These are phyloP conservation scores for Coprinopsis strossmayeri DNA, from an alignment of 768 basidiomycete species.

Conservation along the genomic window DNA sequence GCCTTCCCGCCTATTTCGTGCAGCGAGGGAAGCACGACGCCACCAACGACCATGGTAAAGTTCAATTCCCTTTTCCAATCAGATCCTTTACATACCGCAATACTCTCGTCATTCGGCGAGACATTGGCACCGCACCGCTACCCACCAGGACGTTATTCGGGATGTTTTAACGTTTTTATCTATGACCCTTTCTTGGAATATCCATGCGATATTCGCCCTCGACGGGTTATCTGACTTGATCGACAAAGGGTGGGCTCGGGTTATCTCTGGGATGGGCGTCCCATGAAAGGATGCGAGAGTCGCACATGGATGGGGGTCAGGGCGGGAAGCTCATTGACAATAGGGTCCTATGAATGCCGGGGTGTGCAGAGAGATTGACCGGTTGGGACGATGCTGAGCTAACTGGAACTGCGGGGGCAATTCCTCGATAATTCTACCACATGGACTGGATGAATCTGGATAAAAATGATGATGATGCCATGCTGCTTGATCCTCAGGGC, in stretches of 20 bases:
- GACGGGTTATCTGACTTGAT: constrained; percentile 4
- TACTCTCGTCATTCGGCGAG: background rate
- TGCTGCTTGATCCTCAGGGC: constrained; percentile 34
- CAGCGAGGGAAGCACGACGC: constrained; percentile 5
- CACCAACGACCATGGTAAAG: constrained; percentile 4
- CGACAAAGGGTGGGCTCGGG: background rate
- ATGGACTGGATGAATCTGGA: constrained; percentile 20
- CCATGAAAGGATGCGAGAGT: background rate
- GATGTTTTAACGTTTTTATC: background rate
- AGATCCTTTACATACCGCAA: constrained; percentile 13
- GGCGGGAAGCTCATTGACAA: background rate
- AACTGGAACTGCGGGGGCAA: constrained; percentile 26
- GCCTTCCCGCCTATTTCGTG: constrained; percentile 18
- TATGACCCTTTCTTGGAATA: background rate
- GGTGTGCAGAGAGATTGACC: constrained; percentile 12
- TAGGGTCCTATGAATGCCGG: background rate
- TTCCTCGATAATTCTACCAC: constrained; percentile 31
- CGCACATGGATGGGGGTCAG: background rate
- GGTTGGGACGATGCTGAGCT: constrained; percentile 25
- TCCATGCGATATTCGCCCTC: constrained; percentile 1
- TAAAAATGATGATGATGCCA: constrained; percentile 16
- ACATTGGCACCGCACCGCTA: constrained; percentile 5
- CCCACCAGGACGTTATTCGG: constrained; percentile 2
- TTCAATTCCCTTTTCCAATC: constrained; percentile 18
- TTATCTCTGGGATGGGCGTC: background rate